Percentiles rank a stretch among this genome's conserved stretches.
phyloP scores from a whole-genome alignment of 192 early-diverging fungal species.

The Coemansia erecta region DNA sequence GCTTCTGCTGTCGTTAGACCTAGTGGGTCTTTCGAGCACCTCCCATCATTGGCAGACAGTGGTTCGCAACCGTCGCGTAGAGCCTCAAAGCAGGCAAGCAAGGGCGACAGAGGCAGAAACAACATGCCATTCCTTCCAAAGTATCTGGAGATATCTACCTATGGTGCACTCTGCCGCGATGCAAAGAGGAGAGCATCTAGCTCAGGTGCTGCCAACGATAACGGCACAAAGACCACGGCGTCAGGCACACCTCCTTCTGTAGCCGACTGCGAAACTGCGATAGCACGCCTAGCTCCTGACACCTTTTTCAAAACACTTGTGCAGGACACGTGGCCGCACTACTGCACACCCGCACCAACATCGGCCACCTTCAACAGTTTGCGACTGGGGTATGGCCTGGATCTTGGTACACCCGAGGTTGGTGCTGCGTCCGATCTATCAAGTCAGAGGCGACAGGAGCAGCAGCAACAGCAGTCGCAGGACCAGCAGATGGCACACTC shows the following conservation, averaged over 20 bases:
- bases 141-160: constrained; percentile 44
- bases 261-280: neutral
- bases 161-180: constrained; percentile 20
- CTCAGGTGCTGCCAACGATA: neutral
- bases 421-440: neutral
- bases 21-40: constrained; percentile 20
- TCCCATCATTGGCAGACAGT: constrained; percentile 13
- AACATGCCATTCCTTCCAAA: constrained; percentile 28
- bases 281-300: constrained; percentile 30
- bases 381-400: constrained; percentile 34
- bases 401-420: constrained; percentile 1
- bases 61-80: neutral
- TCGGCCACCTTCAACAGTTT: constrained; percentile 34
- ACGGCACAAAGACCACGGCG: neutral
- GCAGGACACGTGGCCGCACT: constrained; percentile 52
- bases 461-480: neutral
- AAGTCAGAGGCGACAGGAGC: constrained; percentile 1
- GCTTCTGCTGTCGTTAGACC: neutral
- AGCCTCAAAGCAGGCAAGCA: neutral
- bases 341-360: constrained; percentile 41
- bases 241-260: neutral
- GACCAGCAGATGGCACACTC: too few species aligned
- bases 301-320: constrained; percentile 47
- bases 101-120: neutral
- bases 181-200: neutral